Conservation (phyloP, 352 stramenopile genomes). For the Phytophthora capsici region DNA sequence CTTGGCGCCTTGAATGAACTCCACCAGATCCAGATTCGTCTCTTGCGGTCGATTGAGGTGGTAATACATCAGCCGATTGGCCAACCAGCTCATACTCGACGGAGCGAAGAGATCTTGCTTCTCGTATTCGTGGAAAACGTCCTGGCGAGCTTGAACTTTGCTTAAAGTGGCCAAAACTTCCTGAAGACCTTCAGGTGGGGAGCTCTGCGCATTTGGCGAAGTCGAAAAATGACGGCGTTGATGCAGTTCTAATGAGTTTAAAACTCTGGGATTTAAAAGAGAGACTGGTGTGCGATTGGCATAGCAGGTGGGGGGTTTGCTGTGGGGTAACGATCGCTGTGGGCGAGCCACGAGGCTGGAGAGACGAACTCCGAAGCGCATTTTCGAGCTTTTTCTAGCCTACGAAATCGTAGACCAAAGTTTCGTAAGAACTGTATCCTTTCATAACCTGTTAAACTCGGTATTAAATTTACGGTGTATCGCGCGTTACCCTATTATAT, state of each 20-base stretch:
- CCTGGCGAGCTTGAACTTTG: slow-evolving; percentile 21
- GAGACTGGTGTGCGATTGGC: neutral
- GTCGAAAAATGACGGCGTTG: slow-evolving; percentile 13
- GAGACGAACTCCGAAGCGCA: neutral
- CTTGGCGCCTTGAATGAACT: slow-evolving; percentile 40
- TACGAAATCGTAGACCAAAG: too few relatives aligned
- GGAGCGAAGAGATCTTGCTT: slow-evolving; percentile 25
- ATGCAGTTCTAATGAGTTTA: neutral
- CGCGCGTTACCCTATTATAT: too few relatives aligned
- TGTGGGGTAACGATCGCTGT: neutral
- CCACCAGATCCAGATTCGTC: slow-evolving; percentile 32
- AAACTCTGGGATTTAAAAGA: neutral
- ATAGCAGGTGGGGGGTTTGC: neutral
- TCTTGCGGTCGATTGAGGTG: slow-evolving; percentile 37
- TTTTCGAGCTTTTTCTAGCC: neutral
- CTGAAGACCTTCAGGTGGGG: slow-evolving; percentile 16
- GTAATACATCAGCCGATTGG: slow-evolving; percentile 40
- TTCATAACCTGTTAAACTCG: too few relatives aligned
- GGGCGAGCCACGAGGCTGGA: neutral
- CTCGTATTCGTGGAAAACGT: slow-evolving; percentile 25
- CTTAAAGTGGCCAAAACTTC: slow-evolving; percentile 25
- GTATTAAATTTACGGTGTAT: too few relatives aligned
- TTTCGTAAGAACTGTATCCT: too few relatives aligned
- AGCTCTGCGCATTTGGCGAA: neutral
- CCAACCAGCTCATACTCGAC: slow-evolving; percentile 22